Evolutionary conservation across 2,329 filamentous ascomycete genomes (phyloP).

Genomic region (Cadophora sp.): DNA sequence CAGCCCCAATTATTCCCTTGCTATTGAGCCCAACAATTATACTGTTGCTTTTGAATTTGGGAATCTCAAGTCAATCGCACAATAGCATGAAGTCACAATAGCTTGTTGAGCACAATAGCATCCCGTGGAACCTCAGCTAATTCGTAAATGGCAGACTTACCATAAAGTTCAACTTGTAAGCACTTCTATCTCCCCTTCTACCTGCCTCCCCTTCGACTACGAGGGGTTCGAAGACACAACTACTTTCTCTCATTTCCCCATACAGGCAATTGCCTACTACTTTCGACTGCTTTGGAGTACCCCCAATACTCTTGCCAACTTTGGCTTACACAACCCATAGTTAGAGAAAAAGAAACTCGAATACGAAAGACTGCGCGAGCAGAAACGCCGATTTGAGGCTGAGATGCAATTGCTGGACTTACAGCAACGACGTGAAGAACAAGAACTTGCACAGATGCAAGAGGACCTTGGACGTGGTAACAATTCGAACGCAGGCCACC

Average conservation of each 20-base stretch:
- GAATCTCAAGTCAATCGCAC: not conserved
- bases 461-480: conserved; percentile 71
- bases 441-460: conserved; percentile 85
- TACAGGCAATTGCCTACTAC: not conserved
- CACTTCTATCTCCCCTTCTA: conserved; percentile 19
- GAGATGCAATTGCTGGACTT: conserved; percentile 91
- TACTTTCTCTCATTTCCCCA: conserved; percentile 6
- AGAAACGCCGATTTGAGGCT: conserved; percentile 87
- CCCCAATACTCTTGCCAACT: conserved; percentile 1
- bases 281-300: not conserved
- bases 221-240: not conserved
- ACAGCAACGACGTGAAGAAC: conserved; percentile 81
- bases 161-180: conserved; percentile 82
- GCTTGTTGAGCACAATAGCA: conserved; percentile 16
- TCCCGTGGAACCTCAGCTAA: conserved; percentile 33
- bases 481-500: conserved; percentile 64
- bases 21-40: conserved; percentile 30
- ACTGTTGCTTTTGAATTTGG: not conserved
- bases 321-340: conserved; percentile 59
- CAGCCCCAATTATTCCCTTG: conserved; percentile 27
- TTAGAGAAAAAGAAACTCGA: conserved; percentile 93
- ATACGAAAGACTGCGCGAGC: conserved; percentile 89
- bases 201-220: not conserved
- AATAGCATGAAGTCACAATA: not conserved
- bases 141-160: conserved; percentile 56